Evolutionary conservation across 495 filamentous ascomycete genomes (phyloP), one percentile per base, ranked within the genome.

Genomic region (Sphaerosporella brunnea): DNA sequence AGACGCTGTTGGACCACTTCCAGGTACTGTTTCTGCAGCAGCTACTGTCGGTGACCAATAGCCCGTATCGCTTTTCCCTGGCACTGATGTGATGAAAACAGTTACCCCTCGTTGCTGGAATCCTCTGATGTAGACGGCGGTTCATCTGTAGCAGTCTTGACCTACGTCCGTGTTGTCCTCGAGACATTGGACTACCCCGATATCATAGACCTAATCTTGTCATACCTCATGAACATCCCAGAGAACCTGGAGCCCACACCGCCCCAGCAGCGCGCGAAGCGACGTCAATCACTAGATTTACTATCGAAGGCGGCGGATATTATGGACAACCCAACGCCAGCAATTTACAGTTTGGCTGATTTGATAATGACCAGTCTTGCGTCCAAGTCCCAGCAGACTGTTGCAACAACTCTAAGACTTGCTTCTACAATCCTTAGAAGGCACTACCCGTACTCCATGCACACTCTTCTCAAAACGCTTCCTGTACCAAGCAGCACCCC

Each of bases 51-150:
- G 79, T 49, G 9, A 20, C 25, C 37, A 10, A 7, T 43, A 3
- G 41, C n/a, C 21, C 8, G 11, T 39, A 19, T 7, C 26, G 13
- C n/a, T 3, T 34, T 18, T 19, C 13, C 15, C 20, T 21, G 43
- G 35, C 15, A 19, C 26, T 34, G 19, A 36, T 43, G 13, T 9
- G 7, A 43, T 11, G 19, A 13, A 25, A 24, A 43, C 23, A 93
- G 85, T 67, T 95, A 96, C 56, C 90, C 90, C 23, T 96, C 92
- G 5, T 65, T 99, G 18, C 69, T 99, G 8, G 85, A 99, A 62
- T 96, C 92, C 3, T 95, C 90, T 0, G 90, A 99, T 66, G 75
- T 85, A 24, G 85, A 95, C 64, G 92, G 90, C 25, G 92, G 92
- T 28, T 96, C 92, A 1, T 90, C 88, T 3, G 86, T 95, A 4